Evolutionary conservation across 2,329 filamentous ascomycete genomes (phyloP), one percentile per base, ranked within the genome.

Genomic region (Neospermospora avenae): DNA sequence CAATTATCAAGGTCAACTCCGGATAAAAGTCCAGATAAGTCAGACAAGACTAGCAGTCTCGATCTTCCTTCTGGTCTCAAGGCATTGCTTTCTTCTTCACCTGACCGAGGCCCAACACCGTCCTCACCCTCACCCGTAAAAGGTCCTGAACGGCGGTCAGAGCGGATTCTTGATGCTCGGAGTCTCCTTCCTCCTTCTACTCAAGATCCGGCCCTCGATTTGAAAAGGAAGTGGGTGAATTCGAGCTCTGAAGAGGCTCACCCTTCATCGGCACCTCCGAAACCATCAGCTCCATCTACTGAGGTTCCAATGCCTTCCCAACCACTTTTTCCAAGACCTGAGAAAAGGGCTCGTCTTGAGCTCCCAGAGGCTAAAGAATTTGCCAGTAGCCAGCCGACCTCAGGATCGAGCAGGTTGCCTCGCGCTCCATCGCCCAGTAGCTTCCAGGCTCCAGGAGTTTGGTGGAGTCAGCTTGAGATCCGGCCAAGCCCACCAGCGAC

Each of bases 401-500:
- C 8, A 14, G 8, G 31, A 2, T 49, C 42, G 14, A 41, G 55
- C 55, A 49, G 25, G 1, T 22, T 34, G 37, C 14, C 10, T 5
- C 6, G 18, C n/a, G 49, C 42, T 37, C 24, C 37, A 39, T 11
- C 10, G 3, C 14, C 59, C 20, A 57, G 42, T 25, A 56, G 31
- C 22, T 48, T 49, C 5, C 22, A 31, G n/a, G 41, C 20, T 58
- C 63, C 39, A 25, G 52, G 28, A 2, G 41, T 37, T 18, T 65
- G 55, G 63, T 46, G 51, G 48, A 31, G 54, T 18, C 39, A 42
- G 25, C 72, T 83, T 5, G 78, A 81, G 48, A 83, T 90, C 51
- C 74, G 75, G 2, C 75, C 86, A 0, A 80, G 82, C 0, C 79
- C 77, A 0, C 87, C 88, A 0, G 71, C 77, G 3, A 76, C 80